phyloP scores from a whole-genome alignment of 2,329 filamentous ascomycete species.

The Colletotrichum spaethianum region DNA sequence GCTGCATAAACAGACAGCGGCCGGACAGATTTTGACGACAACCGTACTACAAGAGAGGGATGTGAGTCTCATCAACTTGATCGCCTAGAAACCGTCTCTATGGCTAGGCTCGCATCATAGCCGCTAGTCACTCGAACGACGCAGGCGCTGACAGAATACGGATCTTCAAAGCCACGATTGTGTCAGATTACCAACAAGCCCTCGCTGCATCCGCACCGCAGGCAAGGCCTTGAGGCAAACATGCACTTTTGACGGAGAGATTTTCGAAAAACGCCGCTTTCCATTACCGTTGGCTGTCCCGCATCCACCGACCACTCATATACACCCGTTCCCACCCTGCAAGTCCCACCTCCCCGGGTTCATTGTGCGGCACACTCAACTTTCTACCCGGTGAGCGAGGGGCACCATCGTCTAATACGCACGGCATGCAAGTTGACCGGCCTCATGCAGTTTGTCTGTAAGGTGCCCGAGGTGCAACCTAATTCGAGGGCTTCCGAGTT shows the following conservation, averaged over 20 bases:
- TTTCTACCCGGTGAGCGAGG: constrained; percentile 10
- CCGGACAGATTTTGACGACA: constrained; percentile 13
- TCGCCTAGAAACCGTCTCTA: background rate
- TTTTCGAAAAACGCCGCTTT: background rate
- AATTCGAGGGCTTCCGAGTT: background rate
- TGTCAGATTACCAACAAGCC: background rate
- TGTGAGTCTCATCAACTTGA: background rate
- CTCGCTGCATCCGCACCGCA: background rate
- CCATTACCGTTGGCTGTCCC: background rate
- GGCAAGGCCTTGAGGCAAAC: background rate
- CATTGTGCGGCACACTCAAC: background rate
- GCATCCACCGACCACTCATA: background rate
- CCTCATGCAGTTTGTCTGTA: background rate
- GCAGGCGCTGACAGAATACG: background rate
- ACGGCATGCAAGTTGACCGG: background rate
- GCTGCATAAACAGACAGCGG: constrained; percentile 3
- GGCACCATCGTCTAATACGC: background rate
- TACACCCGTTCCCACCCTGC: background rate
- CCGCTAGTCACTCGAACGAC: background rate
- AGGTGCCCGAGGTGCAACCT: background rate
- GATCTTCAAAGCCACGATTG: background rate
- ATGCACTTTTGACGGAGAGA: background rate
- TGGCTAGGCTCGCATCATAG: too few species aligned
- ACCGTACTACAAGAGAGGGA: background rate
- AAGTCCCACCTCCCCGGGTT: background rate